Base-by-base conservation (phyloP, 805 yeast species). In the Barnettozyma siamensis region DNA sequence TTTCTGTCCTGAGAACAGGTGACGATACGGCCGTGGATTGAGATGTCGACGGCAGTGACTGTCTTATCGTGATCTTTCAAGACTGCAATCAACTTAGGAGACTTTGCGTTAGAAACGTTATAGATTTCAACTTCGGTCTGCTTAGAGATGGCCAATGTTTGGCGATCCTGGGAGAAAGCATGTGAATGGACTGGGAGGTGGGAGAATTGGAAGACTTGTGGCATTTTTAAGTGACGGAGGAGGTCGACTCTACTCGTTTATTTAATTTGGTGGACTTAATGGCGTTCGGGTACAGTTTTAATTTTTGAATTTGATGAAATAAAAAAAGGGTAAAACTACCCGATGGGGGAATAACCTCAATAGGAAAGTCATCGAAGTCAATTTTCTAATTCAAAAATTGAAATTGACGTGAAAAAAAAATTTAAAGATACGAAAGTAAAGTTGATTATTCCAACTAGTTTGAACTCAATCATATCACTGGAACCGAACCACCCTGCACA, bases 1-100 rank as follows among this genome's bases (percentile, higher is more conserved):
- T 93, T 93, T 64, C 99, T 76, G 64, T 93, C 99, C 66, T 93
- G 98, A 9, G 98, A 88, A 60, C 97, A 88, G 26, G 98, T 93
- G 56, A 93, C 93, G 52, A 93, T 88, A 60, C 83, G 80, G 36
- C 96, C 96, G 50, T 85, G 87, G 28, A 73, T 65, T 30, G 96
- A 83, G 54, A 94, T 81, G 61, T 93, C 99, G 31, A 93, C 87
- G 0, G 97, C 89, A 13, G 99, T 93, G 36, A 93, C 89, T 4
- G 89, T 78, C 62, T 91, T 89, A 63, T 91, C 97, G 62, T 91
- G 98, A 50, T 88, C 95, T 34, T 73, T 66, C 55, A 91, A 73
- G 5, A 74, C 73, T 13, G 93, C 72, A 43, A 86, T 65, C 44
- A 84, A 69, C 44, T 68, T 67, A 18, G 94, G 91, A 40, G 69